Conservation (phyloP, 2,329 filamentous ascomycete species). For the Corynespora cassiicola region DNA sequence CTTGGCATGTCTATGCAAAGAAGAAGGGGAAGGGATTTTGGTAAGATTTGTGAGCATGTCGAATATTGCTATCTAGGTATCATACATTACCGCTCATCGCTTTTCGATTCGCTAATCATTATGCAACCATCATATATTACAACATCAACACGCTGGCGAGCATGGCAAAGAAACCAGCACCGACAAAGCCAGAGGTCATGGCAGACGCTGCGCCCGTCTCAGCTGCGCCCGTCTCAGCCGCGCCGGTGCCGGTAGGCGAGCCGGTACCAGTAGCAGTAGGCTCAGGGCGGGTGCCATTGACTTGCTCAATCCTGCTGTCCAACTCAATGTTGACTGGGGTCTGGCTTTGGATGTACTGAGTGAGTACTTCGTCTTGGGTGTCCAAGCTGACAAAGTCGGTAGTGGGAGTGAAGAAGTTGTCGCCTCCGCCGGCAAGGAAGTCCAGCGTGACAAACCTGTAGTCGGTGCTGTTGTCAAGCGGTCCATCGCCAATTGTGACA, state of each 20-base stretch:
- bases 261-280: slow-evolving; percentile 16
- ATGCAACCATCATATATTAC: slow-evolving; percentile 7
- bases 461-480: slow-evolving; percentile 53
- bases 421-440: slow-evolving; percentile 65
- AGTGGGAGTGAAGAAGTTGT: slow-evolving; percentile 61
- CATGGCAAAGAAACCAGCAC: slow-evolving; percentile 13
- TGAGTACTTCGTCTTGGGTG: slow-evolving; percentile 62
- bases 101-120: no score
- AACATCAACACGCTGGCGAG: slow-evolving; percentile 20
- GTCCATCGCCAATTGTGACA: slow-evolving; percentile 58
- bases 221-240: no score
- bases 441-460: slow-evolving; percentile 69
- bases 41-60: no score
- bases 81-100: no score
- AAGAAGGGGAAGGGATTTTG: no score
- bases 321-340: slow-evolving; percentile 59
- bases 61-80: no score
- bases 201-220: slow-evolving; percentile 17
- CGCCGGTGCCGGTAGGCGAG: no score
- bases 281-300: slow-evolving; percentile 19
- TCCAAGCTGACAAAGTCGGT: slow-evolving; percentile 57
- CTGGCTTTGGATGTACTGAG: slow-evolving; percentile 56
- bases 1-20: no score
- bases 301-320: slow-evolving; percentile 54
- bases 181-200: slow-evolving; percentile 10